Evolutionary conservation across 1,139 yeast species (phyloP).

Genomic region (Pichia sp.): DNA sequence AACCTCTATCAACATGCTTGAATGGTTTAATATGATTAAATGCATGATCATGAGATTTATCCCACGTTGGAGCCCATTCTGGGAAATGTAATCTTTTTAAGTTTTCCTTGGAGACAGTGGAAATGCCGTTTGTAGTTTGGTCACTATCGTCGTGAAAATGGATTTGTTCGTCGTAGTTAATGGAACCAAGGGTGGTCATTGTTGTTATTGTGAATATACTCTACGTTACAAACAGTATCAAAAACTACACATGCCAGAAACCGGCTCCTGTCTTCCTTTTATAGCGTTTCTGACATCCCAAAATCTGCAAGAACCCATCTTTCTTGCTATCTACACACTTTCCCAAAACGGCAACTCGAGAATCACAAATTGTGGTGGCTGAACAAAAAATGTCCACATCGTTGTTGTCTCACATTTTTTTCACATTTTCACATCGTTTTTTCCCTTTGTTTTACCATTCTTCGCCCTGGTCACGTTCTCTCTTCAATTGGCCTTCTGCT

Average conservation of each 20-base stretch:
- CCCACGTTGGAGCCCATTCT: constrained; percentile 39
- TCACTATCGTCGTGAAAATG: constrained; percentile 12
- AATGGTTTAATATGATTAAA: constrained; percentile 33
- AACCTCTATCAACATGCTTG: constrained; percentile 48
- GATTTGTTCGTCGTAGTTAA: constrained; percentile 9
- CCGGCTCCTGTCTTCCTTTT: background rate
- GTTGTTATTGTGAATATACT: background rate
- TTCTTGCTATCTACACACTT: background rate
- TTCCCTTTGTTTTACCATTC: background rate
- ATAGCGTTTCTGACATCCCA: background rate
- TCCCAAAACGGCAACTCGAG: background rate
- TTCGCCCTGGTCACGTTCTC: constrained; percentile 20
- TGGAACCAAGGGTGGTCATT: constrained; percentile 9
- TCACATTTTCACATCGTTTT: background rate
- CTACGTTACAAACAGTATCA: background rate
- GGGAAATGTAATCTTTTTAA: constrained; percentile 13
- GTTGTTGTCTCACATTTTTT: background rate
- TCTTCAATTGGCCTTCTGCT: constrained; percentile 45
- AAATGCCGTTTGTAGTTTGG: constrained; percentile 10
- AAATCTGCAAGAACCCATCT: background rate
- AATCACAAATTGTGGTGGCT: background rate
- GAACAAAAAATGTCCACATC: background rate
- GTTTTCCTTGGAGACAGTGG: constrained; percentile 15
- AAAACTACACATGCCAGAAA: background rate
- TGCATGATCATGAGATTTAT: constrained; percentile 29